Conservation (phyloP, 2,329 filamentous ascomycete genomes). For the Scedosporium apiospermum region DNA sequence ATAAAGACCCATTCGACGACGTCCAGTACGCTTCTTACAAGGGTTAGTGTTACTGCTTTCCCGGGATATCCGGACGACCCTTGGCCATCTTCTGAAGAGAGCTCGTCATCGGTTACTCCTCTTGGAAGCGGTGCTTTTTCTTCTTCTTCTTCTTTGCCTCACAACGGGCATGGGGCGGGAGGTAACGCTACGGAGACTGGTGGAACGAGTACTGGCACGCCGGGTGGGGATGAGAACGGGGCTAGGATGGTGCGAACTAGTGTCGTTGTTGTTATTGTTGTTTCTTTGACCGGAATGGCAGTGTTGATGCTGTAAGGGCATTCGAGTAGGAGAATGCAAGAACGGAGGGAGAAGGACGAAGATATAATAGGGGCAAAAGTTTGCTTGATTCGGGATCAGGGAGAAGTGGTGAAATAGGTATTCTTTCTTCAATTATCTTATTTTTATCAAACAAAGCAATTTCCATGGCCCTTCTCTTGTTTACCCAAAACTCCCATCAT, state of each 20-base stretch:
- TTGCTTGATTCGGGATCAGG: neutral
- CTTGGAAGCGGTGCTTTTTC: too few species aligned
- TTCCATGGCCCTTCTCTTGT: neutral
- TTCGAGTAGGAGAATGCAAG: neutral
- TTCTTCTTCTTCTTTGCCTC: too few species aligned
- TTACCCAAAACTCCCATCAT: neutral
- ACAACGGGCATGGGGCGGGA: too few species aligned
- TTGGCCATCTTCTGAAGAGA: too few species aligned
- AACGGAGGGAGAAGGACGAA: neutral
- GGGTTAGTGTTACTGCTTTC: too few species aligned
- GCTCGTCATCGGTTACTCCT: too few species aligned
- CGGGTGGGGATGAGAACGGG: neutral
- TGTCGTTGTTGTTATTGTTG: neutral
- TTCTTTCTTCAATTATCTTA: neutral
- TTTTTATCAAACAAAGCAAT: neutral
- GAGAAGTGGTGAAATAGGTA: neutral
- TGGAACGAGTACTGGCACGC: neutral
- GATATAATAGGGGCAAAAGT: neutral
- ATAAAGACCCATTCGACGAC: too few species aligned
- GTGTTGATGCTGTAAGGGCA: conserved; percentile 1
- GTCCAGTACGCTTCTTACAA: too few species aligned
- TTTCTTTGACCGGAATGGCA: neutral
- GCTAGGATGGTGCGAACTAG: neutral
- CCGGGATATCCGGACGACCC: too few species aligned
- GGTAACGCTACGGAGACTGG: neutral